Conservation (phyloP, 1,139 yeast species). For the Zygoascus hellenicus region DNA sequence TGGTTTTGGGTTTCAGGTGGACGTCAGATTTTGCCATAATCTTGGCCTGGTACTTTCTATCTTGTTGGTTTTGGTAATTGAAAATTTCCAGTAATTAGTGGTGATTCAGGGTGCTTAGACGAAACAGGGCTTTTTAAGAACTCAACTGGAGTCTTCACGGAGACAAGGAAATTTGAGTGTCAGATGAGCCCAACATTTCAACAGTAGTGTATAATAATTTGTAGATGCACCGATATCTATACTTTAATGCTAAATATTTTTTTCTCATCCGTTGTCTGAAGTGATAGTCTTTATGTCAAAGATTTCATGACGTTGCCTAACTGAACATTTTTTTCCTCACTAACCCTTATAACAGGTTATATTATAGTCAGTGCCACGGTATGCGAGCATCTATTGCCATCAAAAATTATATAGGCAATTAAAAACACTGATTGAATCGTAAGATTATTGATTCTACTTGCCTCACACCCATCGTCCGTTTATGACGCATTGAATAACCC, state of each 20-base stretch:
- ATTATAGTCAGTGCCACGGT: too few relatives aligned
- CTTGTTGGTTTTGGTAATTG: background rate
- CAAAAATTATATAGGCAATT: too few relatives aligned
- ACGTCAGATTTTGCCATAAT: conserved; percentile 1
- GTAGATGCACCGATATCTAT: background rate
- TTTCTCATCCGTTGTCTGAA: too few relatives aligned
- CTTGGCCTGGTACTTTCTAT: background rate
- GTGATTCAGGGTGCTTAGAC: conserved; percentile 46
- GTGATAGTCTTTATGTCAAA: too few relatives aligned
- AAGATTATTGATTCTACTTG: background rate
- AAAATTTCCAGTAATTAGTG: conserved; percentile 9
- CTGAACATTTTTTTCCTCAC: too few relatives aligned
- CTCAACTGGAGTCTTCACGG: conserved; percentile 43
- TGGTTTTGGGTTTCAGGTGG: background rate
- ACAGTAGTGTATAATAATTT: background rate
- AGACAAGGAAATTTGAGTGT: conserved; percentile 48
- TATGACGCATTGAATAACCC: conserved; percentile 33
- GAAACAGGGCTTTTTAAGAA: conserved; percentile 45
- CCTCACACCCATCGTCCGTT: conserved; percentile 27
- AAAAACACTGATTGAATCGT: too few relatives aligned
- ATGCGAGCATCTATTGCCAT: too few relatives aligned
- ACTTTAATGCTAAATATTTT: background rate
- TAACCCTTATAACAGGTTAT: too few relatives aligned
- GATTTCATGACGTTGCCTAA: too few relatives aligned
- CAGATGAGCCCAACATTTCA: conserved; percentile 47